Evolutionary conservation across 768 basidiomycete species (phyloP).

Genomic region (Psilocybe sp.): DNA sequence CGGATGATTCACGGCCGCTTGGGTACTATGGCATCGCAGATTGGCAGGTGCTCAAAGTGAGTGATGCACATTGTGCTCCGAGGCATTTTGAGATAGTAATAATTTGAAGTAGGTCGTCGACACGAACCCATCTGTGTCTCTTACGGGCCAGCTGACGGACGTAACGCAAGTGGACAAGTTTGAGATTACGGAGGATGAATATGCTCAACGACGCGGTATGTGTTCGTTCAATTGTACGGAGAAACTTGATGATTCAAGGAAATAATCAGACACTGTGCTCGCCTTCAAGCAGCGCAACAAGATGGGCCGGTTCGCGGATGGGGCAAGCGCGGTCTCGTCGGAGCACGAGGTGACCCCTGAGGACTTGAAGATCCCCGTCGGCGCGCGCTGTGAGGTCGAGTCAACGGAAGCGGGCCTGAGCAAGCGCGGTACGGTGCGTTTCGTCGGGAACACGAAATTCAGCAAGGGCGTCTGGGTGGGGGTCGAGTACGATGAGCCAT

Average conservation of each 20-base stretch:
- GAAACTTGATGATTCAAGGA: neutral
- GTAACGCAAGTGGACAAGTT: conserved; percentile 89
- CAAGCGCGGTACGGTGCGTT: conserved; percentile 84
- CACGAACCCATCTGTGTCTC: conserved; percentile 68
- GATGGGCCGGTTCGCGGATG: conserved; percentile 82
- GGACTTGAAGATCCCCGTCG: conserved; percentile 53
- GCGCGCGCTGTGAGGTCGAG: conserved; percentile 82
- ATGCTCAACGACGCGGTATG: conserved; percentile 76
- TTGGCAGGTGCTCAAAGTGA: conserved; percentile 79
- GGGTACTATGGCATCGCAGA: conserved; percentile 75
- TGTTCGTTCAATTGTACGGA: neutral
- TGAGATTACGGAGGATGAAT: conserved; percentile 80
- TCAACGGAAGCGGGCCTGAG: conserved; percentile 63
- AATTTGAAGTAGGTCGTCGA: conserved; percentile 56
- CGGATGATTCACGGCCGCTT: conserved; percentile 65
- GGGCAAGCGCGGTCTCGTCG: conserved; percentile 28
- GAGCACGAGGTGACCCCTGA: conserved; percentile 18
- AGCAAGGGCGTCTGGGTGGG: conserved; percentile 83
- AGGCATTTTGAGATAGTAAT: conserved; percentile 1
- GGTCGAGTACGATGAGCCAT: conserved; percentile 91
- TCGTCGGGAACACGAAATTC: conserved; percentile 79
- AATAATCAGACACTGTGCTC: conserved; percentile 72
- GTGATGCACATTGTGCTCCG: conserved; percentile 12
- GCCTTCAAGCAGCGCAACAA: conserved; percentile 85
- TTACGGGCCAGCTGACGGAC: conserved; percentile 85